Conservation (phyloP, 2,329 filamentous ascomycete species). For the Ustulina deusta region DNA sequence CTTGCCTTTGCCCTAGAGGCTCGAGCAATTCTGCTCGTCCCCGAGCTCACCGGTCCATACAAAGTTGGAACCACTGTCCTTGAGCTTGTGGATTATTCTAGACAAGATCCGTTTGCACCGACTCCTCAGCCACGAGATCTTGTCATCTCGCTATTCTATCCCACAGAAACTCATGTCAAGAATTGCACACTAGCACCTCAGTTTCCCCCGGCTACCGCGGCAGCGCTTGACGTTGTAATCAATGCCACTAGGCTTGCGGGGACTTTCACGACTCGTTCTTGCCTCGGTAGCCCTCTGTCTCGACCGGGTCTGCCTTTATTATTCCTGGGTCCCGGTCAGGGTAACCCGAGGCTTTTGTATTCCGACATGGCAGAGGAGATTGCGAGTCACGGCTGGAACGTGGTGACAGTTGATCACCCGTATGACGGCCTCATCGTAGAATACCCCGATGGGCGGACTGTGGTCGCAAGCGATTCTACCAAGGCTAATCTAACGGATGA, state of each 20-base stretch:
- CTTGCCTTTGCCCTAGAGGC: constrained; percentile 17
- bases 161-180: constrained; percentile 28
- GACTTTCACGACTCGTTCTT: constrained; percentile 41
- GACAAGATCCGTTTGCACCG: constrained; percentile 43
- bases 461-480: constrained; percentile 35
- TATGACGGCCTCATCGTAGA: constrained; percentile 60
- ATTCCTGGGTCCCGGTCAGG: constrained; percentile 60
- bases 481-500: constrained; percentile 33
- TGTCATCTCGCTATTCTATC: constrained; percentile 47
- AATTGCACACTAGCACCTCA: constrained; percentile 37
- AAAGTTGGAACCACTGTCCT: constrained; percentile 44
- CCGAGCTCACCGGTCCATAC: constrained; percentile 41
- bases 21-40: constrained; percentile 23
- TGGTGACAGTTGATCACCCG: constrained; percentile 63
- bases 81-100: constrained; percentile 41
- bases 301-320: constrained; percentile 46
- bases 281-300: constrained; percentile 35
- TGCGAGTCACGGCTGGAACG: constrained; percentile 59
- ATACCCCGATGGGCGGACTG: constrained; percentile 58
- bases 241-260: constrained; percentile 30
- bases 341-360: constrained; percentile 58
- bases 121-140: constrained; percentile 37
- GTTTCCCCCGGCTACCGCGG: constrained; percentile 29
- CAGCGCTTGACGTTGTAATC: constrained; percentile 19
- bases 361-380: constrained; percentile 58